Conservation (phyloP, 768 basidiomycete genomes). For the Xerocomellus chrysenteron region DNA sequence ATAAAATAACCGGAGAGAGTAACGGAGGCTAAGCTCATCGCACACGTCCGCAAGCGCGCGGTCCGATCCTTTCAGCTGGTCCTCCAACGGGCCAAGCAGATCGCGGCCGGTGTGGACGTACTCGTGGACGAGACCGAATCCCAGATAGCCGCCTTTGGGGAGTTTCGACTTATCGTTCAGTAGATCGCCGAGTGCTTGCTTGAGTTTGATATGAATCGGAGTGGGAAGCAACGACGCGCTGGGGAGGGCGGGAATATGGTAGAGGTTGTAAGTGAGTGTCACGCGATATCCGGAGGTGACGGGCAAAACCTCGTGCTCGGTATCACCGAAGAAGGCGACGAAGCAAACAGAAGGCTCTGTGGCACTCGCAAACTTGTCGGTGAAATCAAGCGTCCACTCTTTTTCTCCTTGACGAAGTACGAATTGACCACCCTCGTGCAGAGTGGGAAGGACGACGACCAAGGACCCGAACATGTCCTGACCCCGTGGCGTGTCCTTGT, state of each 20-base stretch:
- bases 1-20: constrained; percentile 7
- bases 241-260: background rate
- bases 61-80: constrained; percentile 15
- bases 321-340: constrained; percentile 43
- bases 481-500: constrained; percentile 34
- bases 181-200: background rate
- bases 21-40: constrained; percentile 1
- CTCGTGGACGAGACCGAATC: constrained; percentile 16
- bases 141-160: constrained; percentile 10
- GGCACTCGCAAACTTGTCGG: background rate
- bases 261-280: constrained; percentile 45
- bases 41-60: constrained; percentile 7
- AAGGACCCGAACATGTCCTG: constrained; percentile 51
- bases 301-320: constrained; percentile 45
- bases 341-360: constrained; percentile 30
- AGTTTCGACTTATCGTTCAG: constrained; percentile 1
- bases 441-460: constrained; percentile 48
- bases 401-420: constrained; percentile 4
- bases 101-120: constrained; percentile 4
- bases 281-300: constrained; percentile 44
- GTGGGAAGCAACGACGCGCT: background rate
- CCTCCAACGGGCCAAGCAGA: background rate
- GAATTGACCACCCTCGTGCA: constrained; percentile 13
- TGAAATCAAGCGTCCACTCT: constrained; percentile 5
- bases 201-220: background rate